phyloP scores from a whole-genome alignment of 2,329 filamentous ascomycete genomes.

The Trichophyton simii region DNA sequence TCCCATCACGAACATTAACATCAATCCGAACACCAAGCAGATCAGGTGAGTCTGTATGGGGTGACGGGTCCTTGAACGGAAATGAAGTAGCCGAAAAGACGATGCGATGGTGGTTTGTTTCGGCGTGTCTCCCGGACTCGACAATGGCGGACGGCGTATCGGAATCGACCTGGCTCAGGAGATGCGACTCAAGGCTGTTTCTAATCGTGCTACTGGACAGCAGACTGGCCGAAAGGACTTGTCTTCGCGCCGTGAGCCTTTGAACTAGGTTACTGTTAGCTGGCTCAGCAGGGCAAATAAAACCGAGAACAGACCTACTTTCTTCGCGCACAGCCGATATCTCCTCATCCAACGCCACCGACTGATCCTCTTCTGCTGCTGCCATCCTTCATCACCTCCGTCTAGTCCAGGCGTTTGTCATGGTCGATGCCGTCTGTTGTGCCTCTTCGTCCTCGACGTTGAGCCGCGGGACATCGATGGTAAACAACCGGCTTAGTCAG shows the following conservation, averaged over 20 bases:
- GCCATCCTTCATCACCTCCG: not conserved
- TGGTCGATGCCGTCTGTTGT: not conserved
- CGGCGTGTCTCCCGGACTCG: slow-evolving; percentile 22
- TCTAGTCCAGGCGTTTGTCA: not conserved
- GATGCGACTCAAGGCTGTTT: slow-evolving; percentile 17
- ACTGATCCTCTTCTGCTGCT: not conserved
- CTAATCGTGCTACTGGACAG: slow-evolving; percentile 30
- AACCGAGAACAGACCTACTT: slow-evolving; percentile 21
- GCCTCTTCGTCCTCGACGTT: too few species aligned
- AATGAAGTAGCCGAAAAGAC: slow-evolving; percentile 35
- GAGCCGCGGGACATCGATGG: too few species aligned
- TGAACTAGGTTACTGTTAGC: slow-evolving; percentile 23
- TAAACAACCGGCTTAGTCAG: not conserved
- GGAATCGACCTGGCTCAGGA: slow-evolving; percentile 10
- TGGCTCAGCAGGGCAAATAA: not conserved
- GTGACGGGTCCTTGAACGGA: slow-evolving; percentile 34
- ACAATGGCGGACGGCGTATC: slow-evolving; percentile 25
- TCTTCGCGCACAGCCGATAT: slow-evolving; percentile 30
- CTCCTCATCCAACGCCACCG: slow-evolving; percentile 25
- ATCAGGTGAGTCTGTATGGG: slow-evolving; percentile 18
- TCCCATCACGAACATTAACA: slow-evolving; percentile 27
- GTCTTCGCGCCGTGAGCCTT: slow-evolving; percentile 27
- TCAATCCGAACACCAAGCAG: slow-evolving; percentile 34
- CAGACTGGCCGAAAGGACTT: slow-evolving; percentile 30
- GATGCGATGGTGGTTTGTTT: slow-evolving; percentile 32